Evolutionary conservation across 306 rosid species (phyloP).

Genomic region (Glycine tomentella): DNA sequence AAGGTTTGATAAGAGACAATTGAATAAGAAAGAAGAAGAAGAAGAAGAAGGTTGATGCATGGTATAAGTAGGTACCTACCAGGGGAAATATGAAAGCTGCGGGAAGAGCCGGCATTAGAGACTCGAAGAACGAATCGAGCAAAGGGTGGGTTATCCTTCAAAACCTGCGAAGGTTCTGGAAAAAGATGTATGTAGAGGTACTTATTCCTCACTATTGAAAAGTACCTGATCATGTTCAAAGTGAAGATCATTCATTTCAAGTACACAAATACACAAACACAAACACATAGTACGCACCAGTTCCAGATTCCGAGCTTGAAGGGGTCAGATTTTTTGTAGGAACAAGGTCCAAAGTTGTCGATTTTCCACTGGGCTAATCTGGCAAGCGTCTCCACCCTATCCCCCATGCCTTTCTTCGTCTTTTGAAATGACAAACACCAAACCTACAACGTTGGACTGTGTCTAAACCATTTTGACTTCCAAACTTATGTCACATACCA

Average conservation of each 20-base stretch:
- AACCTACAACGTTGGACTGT: background rate
- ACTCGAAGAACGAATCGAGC: slow-evolving; percentile 81
- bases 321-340: slow-evolving; percentile 74
- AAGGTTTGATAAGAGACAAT: background rate
- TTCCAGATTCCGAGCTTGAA: slow-evolving; percentile 93
- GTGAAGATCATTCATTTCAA: background rate
- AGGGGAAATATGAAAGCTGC: slow-evolving; percentile 70
- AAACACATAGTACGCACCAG: slow-evolving; percentile 55
- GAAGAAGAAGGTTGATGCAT: too few relatives aligned
- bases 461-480: background rate
- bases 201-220: slow-evolving; percentile 73
- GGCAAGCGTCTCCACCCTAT: slow-evolving; percentile 73
- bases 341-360: slow-evolving; percentile 74
- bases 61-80: background rate
- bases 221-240: slow-evolving; percentile 44
- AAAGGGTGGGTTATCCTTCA: slow-evolving; percentile 80
- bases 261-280: background rate
- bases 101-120: slow-evolving; percentile 62
- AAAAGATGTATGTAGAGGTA: slow-evolving; percentile 71
- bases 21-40: background rate
- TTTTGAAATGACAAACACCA: background rate
- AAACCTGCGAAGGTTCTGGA: slow-evolving; percentile 74
- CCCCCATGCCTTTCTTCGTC: slow-evolving; percentile 51
- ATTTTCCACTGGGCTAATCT: slow-evolving; percentile 89
- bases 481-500: too few relatives aligned